Base-by-base conservation (phyloP, 257 asterid species). In the Verbascum thapsus region DNA sequence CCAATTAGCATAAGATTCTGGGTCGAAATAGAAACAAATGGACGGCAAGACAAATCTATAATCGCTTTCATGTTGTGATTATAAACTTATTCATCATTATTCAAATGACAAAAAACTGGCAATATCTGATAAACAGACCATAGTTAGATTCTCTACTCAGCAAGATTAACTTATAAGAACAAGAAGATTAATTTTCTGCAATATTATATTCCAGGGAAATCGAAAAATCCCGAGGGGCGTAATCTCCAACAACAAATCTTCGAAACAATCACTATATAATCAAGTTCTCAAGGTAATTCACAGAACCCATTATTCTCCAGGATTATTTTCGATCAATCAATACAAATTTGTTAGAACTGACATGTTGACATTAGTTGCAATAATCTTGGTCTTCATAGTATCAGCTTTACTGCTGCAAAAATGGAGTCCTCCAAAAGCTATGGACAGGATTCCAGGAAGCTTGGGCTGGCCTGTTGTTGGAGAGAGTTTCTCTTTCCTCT, bases 391-490 rank as follows among this genome's bases (percentile, higher is more conserved):
- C 39, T 68, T 80, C 67, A 18, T 64, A 37, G 13, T 67, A 13
- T 77, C 80, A 12, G 83, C 72, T 18, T 52, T 74, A 0, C 58
- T 84, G 40, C 66, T 77, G 58, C 78, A 66, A 37, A 72, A 66
- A 76, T 52, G 80, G 86, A 59, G 68, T 58, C 73, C 86, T 39
- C 81, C 94, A 0, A 76, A 73, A 62, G 72, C 79, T 18, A 88
- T 88, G 90, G 81, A 80, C 59, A 74, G 55, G 9, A 78, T 88
- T 43, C 96, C 95, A 4, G 95, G 96, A 10, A 84, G 79, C 63
- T 73, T 88, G 30, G 96, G 96, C 12, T 88, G 94, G 95, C 96
- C 96, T 13, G n/a, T 88, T 17, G 65, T 88, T 3, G 96, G 96
- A 37, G 96, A 88, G 71, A 88, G 87, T 30, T 67, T 84, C 64